Evolutionary conservation across 176 grass and related monocot species (phyloP).

Genomic region (Chloris gayana): DNA sequence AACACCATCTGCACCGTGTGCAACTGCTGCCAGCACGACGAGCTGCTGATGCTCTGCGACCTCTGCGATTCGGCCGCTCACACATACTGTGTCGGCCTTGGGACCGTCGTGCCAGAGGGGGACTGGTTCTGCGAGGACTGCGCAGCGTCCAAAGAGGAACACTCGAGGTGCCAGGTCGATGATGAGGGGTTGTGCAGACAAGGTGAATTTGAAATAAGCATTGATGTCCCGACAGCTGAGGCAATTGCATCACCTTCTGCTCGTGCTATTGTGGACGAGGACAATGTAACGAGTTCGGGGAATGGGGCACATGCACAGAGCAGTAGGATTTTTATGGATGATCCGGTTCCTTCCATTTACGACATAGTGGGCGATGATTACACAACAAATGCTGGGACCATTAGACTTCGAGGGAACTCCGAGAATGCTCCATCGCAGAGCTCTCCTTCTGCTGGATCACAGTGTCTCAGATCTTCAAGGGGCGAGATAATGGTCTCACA

Average conservation of each 20-base stretch:
- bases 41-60: constrained; percentile 70
- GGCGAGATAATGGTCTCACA: neutral
- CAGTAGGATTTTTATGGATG: neutral
- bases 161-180: constrained; percentile 51
- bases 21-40: constrained; percentile 49
- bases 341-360: constrained; percentile 56
- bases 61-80: constrained; percentile 64
- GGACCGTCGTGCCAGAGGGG: constrained; percentile 53
- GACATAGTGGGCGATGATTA: constrained; percentile 62
- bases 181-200: constrained; percentile 33
- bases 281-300: constrained; percentile 2
- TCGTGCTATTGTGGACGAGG: constrained; percentile 45
- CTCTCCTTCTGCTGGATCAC: constrained; percentile 20
- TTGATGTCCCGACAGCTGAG: constrained; percentile 23
- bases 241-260: neutral
- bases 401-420: constrained; percentile 2
- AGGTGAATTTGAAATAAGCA: constrained; percentile 27
- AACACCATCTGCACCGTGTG: constrained; percentile 58
- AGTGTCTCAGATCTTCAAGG: constrained; percentile 8
- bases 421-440: constrained; percentile 9
- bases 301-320: neutral
- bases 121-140: constrained; percentile 91
- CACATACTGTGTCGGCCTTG: constrained; percentile 69
- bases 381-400: neutral
- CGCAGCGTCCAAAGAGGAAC: constrained; percentile 46